These are phyloP conservation scores for Pseudogymnoascus sp. DNA, from an alignment of 2,329 filamentous ascomycete genomes.

Conservation along the genomic window DNA sequence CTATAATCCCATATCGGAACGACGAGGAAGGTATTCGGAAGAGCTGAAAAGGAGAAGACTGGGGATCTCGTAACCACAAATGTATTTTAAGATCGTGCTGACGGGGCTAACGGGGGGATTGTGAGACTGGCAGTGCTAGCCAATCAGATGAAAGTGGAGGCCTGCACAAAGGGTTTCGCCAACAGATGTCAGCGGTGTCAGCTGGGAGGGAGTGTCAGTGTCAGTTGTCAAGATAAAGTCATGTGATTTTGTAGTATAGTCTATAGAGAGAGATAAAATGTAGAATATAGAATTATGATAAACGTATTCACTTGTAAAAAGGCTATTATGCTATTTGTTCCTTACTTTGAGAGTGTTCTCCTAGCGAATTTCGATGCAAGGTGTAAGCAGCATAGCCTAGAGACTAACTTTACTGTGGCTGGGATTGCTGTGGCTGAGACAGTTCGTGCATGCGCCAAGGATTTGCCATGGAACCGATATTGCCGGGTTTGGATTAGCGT, in stretches of 20 bases:
- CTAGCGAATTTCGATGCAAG: background rate
- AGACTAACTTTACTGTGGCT: background rate
- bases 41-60: slow-evolving; percentile 1
- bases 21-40: background rate
- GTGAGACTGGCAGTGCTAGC: background rate
- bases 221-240: background rate
- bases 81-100: slow-evolving; percentile 5
- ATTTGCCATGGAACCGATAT: background rate
- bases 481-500: background rate
- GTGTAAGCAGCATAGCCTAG: background rate
- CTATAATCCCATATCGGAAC: slow-evolving; percentile 3
- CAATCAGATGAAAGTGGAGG: background rate
- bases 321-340: background rate
- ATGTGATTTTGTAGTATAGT: background rate
- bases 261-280: background rate
- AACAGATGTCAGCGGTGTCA: background rate
- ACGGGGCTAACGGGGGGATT: background rate
- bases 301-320: too few relatives aligned
- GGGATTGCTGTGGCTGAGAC: background rate
- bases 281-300: background rate
- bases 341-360: background rate
- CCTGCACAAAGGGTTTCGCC: slow-evolving; percentile 1
- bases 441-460: background rate
- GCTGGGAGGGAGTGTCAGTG: background rate
- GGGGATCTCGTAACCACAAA: background rate